Base-by-base conservation (phyloP, 1,284 basidiomycete species). In the Peniophora sp. region DNA sequence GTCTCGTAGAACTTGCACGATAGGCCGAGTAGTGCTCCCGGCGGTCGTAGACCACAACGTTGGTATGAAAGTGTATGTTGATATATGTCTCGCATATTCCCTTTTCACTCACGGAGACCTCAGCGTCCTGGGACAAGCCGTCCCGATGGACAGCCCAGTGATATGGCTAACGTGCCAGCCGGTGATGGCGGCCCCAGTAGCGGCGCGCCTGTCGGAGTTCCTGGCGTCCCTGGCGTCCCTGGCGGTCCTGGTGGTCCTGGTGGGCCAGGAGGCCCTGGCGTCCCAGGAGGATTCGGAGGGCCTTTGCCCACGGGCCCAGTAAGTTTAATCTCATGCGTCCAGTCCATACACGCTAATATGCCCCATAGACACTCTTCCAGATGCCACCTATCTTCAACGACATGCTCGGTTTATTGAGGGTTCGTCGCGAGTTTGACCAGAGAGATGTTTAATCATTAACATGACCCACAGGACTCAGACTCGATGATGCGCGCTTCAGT, bases 401-500 rank as follows among this genome's bases (percentile, higher is more conserved):
- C 46, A 71, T 72, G 51, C 74, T 88, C 72, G 72, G 74, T 36
- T 71, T 86, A 50, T 63, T 88, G n/a, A 68, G 84, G 52, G 85
- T 85, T 60, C 58, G 73, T 62, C 27, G n/a, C 46, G 49, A 51
- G 44, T 5, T 49, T 49, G 48, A 6, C 37, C n/a, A 15, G 5
- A 9, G 34, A 24, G 3, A 27, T 23, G 15, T 51, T 27, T 47
- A 37, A 11, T n/a, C 27, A 36, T 48, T 47, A 53, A 48, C 34
- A 34, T 57, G 37, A 46, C 44, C 23, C 39, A n/a, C 55, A 89
- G 87, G 83, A 88, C 70, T 86, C 85, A 60, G 82, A 82, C 2
- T 66, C 78, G 2, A 84, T 84, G 2, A 84, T 86, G 61, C 67
- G 78, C 15, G 85, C 85, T 0, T 83, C 85, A 17, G 75, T 86